Conservation (phyloP, 139 green algal genomes). For the Closterium sp. region DNA sequence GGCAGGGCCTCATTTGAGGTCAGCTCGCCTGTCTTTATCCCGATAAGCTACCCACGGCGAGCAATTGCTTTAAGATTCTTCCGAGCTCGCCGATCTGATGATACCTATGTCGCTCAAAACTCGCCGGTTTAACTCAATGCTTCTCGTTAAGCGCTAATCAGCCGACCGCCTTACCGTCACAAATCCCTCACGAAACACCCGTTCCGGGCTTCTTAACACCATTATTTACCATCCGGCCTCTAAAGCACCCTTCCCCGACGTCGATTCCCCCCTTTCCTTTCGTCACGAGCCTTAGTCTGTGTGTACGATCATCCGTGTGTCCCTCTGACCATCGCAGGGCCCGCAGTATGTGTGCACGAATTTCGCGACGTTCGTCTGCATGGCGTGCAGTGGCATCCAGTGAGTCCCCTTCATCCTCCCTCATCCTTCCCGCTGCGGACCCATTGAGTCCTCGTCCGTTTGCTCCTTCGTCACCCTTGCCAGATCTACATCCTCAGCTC, state of each 20-base stretch:
- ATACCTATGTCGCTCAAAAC: not conserved
- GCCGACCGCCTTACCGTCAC: not conserved
- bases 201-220: not conserved
- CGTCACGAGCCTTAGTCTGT: too few relatives aligned
- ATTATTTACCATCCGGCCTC: too few relatives aligned
- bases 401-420: conserved; percentile 57
- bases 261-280: too few relatives aligned
- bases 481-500: not conserved
- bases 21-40: too few relatives aligned
- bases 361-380: conserved; percentile 78
- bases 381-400: conserved; percentile 73
- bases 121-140: not conserved
- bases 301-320: not conserved
- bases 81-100: too few relatives aligned
- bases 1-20: too few relatives aligned
- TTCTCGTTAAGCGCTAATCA: not conserved
- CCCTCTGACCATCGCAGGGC: conserved; percentile 55
- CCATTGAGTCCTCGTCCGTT: too few relatives aligned
- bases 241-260: too few relatives aligned
- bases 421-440: too few relatives aligned
- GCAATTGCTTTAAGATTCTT: not conserved
- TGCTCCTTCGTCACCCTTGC: too few relatives aligned
- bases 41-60: not conserved
- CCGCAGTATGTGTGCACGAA: conserved; percentile 74
- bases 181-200: not conserved